Conservation (phyloP, 2,329 filamentous ascomycete genomes). For the Periconia sp. region DNA sequence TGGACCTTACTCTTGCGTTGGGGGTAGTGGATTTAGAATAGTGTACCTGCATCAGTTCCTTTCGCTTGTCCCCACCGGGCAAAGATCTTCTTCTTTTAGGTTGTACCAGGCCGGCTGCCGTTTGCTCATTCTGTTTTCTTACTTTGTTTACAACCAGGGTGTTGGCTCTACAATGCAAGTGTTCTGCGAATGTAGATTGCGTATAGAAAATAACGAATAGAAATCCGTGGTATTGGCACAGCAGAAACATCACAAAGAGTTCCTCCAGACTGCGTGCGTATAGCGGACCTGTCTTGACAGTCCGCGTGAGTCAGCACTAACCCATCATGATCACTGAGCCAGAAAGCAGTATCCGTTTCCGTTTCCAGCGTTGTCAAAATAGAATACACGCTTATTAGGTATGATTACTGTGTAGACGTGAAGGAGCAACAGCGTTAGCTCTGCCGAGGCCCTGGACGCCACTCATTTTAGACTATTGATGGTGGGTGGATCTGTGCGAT, state of each 20-base stretch:
- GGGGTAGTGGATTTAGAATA: not conserved
- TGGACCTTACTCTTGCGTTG: not conserved
- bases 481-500: too few relatives aligned
- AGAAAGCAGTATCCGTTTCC: not conserved
- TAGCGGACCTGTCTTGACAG: not conserved
- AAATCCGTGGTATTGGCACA: too few relatives aligned
- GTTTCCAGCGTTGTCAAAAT: not conserved
- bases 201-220: too few relatives aligned
- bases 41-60: not conserved
- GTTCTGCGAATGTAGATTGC: not conserved
- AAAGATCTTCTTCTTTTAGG: not conserved
- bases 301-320: constrained; percentile 1
- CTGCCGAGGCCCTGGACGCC: not conserved
- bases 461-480: not conserved
- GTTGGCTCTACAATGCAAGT: not conserved
- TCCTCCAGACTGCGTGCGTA: too few relatives aligned
- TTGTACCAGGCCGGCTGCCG: not conserved
- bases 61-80: not conserved
- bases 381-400: not conserved
- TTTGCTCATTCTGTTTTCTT: not conserved
- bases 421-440: too few relatives aligned
- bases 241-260: too few relatives aligned
- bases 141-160: not conserved
- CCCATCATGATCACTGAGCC: not conserved
- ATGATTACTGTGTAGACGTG: too few relatives aligned